phyloP scores from a whole-genome alignment of 2,329 filamentous ascomycete species.

The Cladophialophora chaetospira region DNA sequence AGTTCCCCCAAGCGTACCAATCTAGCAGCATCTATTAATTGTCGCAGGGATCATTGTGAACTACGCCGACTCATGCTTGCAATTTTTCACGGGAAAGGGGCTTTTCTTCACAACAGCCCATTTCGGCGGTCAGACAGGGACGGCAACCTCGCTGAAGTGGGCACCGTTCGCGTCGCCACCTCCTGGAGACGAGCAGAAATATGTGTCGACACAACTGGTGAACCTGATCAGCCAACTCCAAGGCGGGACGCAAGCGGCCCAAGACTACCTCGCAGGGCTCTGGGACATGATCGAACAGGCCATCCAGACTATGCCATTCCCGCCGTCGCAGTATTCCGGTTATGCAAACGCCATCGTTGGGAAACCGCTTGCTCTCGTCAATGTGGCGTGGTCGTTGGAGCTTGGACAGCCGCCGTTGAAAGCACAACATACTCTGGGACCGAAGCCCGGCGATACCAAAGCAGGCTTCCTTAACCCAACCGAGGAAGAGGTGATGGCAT shows the following conservation, averaged over 20 bases:
- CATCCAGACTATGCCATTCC: slow-evolving; percentile 30
- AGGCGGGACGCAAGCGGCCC: not conserved
- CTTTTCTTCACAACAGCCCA: slow-evolving; percentile 38
- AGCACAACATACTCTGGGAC: slow-evolving; percentile 15
- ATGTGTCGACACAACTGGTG: not conserved
- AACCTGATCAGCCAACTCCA: slow-evolving; percentile 29
- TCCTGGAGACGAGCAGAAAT: too few relatives aligned
- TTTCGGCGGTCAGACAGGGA: slow-evolving; percentile 24
- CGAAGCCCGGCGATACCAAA: not conserved
- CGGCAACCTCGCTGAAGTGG: slow-evolving; percentile 22
- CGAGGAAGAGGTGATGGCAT: too few relatives aligned
- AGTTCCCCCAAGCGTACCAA: too few relatives aligned
- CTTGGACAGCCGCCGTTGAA: slow-evolving; percentile 23
- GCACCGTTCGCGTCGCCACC: slow-evolving; percentile 30
- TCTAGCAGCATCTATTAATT: slow-evolving; percentile 35
- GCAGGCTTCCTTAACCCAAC: not conserved
- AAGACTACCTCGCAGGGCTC: slow-evolving; percentile 31
- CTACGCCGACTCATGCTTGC: slow-evolving; percentile 35
- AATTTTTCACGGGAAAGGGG: slow-evolving; percentile 38
- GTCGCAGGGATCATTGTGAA: slow-evolving; percentile 38
- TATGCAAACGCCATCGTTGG: slow-evolving; percentile 38
- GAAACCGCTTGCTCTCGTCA: slow-evolving; percentile 39
- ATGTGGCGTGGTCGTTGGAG: slow-evolving; percentile 38
- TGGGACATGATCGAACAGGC: slow-evolving; percentile 42
- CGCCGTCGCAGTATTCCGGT: slow-evolving; percentile 43